These are phyloP conservation scores for Stephanodiscus triporus DNA, from an alignment of 108 stramenopile species.

Conservation along the genomic window DNA sequence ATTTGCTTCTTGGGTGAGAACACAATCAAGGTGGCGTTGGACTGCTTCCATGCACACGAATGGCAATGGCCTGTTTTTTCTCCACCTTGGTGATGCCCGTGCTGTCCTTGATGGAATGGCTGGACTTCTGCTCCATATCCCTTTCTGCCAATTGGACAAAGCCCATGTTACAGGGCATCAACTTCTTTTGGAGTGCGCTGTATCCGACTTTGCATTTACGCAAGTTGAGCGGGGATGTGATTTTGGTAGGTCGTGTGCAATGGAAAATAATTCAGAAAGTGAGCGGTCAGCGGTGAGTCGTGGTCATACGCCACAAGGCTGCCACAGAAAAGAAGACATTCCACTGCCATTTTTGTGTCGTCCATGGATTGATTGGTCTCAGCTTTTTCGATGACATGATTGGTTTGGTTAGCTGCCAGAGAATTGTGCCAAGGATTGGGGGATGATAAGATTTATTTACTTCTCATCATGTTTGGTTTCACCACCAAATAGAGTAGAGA, in stretches of 20 bases:
- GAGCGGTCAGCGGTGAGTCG: background rate
- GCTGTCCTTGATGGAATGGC: conserved; percentile 32
- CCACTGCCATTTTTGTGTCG: background rate
- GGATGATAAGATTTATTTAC: no score
- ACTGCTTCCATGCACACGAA: conserved; percentile 61
- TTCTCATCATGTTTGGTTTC: no score
- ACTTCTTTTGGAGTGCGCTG: conserved; percentile 38
- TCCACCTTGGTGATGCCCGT: conserved; percentile 28
- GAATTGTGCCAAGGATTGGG: background rate
- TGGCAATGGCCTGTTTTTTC: conserved; percentile 55
- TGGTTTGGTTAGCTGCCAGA: background rate
- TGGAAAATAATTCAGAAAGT: no score
- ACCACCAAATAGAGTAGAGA: no score
- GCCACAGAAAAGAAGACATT: background rate
- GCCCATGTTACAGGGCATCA: conserved; percentile 38
- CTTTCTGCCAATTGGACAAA: conserved; percentile 39
- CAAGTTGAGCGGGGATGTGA: no score
- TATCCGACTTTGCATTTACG: conserved; percentile 52
- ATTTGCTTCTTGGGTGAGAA: conserved; percentile 86
- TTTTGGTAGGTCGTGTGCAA: conserved; percentile 42
- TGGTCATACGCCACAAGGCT: background rate
- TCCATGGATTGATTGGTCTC: background rate
- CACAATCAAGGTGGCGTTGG: conserved; percentile 87
- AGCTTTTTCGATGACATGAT: conserved; percentile 1
- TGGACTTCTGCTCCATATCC: conserved; percentile 43